Evolutionary conservation across 179 eudicot genomes (phyloP).

Genomic region (Drosera spatulata): DNA sequence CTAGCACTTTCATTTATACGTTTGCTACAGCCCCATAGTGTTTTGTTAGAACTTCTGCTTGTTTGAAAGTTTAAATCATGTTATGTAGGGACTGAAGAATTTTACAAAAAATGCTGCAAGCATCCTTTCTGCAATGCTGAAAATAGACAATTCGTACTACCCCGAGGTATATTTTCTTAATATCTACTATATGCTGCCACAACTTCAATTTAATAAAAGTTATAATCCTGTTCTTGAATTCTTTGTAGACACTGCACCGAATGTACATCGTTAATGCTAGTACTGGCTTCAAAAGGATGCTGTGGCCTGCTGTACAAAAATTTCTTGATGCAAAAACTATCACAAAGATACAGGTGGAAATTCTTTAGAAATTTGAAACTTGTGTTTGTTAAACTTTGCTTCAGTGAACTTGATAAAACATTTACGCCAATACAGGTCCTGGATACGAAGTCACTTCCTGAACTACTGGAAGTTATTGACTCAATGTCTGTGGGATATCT

Average conservation of each 20-base stretch:
- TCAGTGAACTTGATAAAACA: slow-evolving; percentile 1
- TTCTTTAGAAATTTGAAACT: not conserved
- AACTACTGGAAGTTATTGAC: slow-evolving; percentile 45
- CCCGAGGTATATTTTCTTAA: slow-evolving; percentile 44
- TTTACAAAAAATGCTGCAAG: slow-evolving; percentile 49
- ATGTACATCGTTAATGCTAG: slow-evolving; percentile 21
- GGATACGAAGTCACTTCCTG: slow-evolving; percentile 52
- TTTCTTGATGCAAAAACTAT: slow-evolving; percentile 62
- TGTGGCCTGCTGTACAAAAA: slow-evolving; percentile 77
- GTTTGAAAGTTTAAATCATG: not conserved
- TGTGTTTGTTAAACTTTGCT: not conserved
- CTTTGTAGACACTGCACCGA: slow-evolving; percentile 5
- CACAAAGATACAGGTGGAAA: slow-evolving; percentile 52
- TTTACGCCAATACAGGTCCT: slow-evolving; percentile 31
- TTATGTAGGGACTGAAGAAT: slow-evolving; percentile 56
- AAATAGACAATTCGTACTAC: slow-evolving; percentile 52
- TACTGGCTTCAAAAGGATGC: slow-evolving; percentile 43
- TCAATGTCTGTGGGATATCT: slow-evolving; percentile 27
- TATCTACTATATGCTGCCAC: not conserved
- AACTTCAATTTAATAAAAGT: not conserved
- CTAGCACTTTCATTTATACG: not conserved
- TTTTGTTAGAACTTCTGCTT: too few species aligned
- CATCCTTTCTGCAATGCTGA: slow-evolving; percentile 47
- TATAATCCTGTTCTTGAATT: not conserved
- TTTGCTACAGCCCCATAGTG: too few species aligned